Evolutionary conservation across 495 filamentous ascomycete species (phyloP), one percentile per base, ranked within the genome.

Genomic region (Podospora bellae-mahoneyi): DNA sequence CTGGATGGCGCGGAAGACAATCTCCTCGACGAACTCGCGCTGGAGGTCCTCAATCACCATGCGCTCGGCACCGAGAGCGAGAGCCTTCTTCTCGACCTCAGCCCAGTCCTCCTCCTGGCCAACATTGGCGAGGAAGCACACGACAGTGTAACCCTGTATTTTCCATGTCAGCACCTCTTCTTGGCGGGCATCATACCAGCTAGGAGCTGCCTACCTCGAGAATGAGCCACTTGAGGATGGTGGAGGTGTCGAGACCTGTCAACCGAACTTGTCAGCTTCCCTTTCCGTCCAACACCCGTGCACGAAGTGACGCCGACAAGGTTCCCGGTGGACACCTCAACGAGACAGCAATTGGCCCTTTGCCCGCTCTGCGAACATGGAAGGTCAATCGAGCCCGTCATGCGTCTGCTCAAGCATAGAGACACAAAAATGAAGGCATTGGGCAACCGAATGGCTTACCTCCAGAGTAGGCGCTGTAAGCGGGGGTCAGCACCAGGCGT

Each of bases 1-100:
- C 76, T 90, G 90, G 72, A 97, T 87, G 66, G 94, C 94, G 62
- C 87, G 90, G 87, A 90, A 94, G 81, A 92, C 92, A 16, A 97
- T 84, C 82, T 96, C 85, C 73, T 94, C 90, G 71, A 96, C 87
- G 72, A 97, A 94, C 78, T 94, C 89, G 70, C 80, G 81, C 73
- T 88, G 86, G 67, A 96, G 83, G 77, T 92, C 87, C 71, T 84
- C 79, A 72, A 91, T 83, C 75, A 88, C 78, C 78, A 88, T 84
- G 69, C 83, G 82, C 73, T 81, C 80, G 66, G 90, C 90, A 65
- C 90, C 90, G 68, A 94, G 84, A 78, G 88, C 87, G 71, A 87
- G 74, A 1, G 90, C 90, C 81, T 90, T 90, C 73, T 77, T 77
- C 77, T 88, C 86, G 73, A 92, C 88, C 39, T 60, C 79, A 13